Base-by-base conservation (phyloP, 2,329 filamentous ascomycete species). In the Aspergillus pseudonomiae region DNA sequence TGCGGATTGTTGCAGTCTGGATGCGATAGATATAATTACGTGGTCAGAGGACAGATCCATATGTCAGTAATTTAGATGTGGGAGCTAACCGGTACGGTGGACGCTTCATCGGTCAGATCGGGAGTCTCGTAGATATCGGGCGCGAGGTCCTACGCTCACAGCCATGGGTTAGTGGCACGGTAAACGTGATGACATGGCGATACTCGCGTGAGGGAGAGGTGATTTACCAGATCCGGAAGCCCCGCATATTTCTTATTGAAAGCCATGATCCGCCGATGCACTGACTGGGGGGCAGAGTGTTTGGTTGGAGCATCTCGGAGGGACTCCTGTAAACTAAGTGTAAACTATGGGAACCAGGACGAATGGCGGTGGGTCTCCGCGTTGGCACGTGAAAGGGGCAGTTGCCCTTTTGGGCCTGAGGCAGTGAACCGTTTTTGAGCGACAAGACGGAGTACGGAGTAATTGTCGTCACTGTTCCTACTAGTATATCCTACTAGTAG, bases 61-160 rank as follows among this genome's bases (percentile, higher is more conserved):
- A 16, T 21, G 16, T n/a, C 10, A 52, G 16, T 3, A 11, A 3
- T 26, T 32, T 6, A 32, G 26, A 21, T 32, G 30, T 43, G 19
- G 43, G 53, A 48, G 34, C 86, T 78, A 82, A 94, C 92, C 61
- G 89, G 91, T 62, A 93, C 82, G 55, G 93, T 97, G 26, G 93
- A 96, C 67, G 88, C 91, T 78, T 96, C 94, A 74, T 97, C 93
- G 62, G 91, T 94, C 69, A 97, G 83, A 61, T 96, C 94, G 68
- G 94, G 94, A 19, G 95, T 98, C 80, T 98, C 94, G 83, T 97
- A 98, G 73, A 97, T 92, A 75, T 98, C 95, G 69, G 94, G 94
- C 32, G 94, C 93, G 60, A 90, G 91, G 80, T 97, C 94, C 91
- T 96, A 69, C 34, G n/a, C 11, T 43, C 48, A 54, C n/a, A 43